Conservation (phyloP, 2,329 filamentous ascomycete species). For the Epichloe typhina region DNA sequence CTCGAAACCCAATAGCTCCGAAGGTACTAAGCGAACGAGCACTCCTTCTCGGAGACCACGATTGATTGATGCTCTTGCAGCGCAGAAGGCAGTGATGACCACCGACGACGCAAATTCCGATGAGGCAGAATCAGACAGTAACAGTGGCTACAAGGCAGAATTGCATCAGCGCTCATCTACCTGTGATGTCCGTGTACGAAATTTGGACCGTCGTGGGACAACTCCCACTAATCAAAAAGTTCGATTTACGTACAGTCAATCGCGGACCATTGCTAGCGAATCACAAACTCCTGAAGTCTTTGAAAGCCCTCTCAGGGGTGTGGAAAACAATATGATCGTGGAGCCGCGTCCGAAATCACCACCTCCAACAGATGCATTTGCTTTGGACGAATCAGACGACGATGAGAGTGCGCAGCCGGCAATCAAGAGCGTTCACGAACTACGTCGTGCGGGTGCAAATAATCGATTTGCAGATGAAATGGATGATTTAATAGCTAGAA, state of each 20-base stretch:
- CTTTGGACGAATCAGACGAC: slow-evolving; percentile 21
- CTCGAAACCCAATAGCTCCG: neutral
- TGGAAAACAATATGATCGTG: slow-evolving; percentile 8
- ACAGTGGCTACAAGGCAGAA: neutral
- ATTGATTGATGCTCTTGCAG: slow-evolving; percentile 9
- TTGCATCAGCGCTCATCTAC: slow-evolving; percentile 1
- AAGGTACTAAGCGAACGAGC: neutral
- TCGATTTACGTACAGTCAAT: slow-evolving; percentile 23
- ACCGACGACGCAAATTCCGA: neutral
- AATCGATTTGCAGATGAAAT: slow-evolving; percentile 53
- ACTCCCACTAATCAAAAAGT: slow-evolving; percentile 18
- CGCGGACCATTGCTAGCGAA: slow-evolving; percentile 17
- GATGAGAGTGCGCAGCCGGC: slow-evolving; percentile 32
- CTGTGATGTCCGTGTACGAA: slow-evolving; percentile 10
- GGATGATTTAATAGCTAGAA: slow-evolving; percentile 48
- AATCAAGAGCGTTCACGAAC: slow-evolving; percentile 51
- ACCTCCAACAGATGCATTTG: slow-evolving; percentile 11
- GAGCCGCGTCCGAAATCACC: slow-evolving; percentile 12
- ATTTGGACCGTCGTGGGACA: slow-evolving; percentile 13
- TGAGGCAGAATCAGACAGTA: neutral
- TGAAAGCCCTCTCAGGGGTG: slow-evolving; percentile 5
- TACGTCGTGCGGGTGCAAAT: slow-evolving; percentile 52
- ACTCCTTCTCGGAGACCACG: slow-evolving; percentile 6
- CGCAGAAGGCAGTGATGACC: slow-evolving; percentile 1
- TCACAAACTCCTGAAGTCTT: slow-evolving; percentile 14